Evolutionary conservation across 116 monocot species (phyloP), one percentile per base, ranked within the genome.

Genomic region (Dioscorea cayenensis): DNA sequence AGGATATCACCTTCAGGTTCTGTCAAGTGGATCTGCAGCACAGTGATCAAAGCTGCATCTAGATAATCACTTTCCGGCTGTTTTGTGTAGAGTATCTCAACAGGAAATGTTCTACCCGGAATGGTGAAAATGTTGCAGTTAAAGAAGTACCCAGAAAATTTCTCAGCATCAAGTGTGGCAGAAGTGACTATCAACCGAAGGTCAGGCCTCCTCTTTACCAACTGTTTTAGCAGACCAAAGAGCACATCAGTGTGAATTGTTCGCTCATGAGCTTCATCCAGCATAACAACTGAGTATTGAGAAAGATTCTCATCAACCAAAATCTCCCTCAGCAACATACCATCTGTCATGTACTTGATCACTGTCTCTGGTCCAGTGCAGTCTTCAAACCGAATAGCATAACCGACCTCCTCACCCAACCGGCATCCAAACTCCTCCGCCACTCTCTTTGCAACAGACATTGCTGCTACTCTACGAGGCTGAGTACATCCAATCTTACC

Each of bases 251-350:
- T 89, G 16, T 80, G 71, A 28, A 86, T 48, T 1, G 89, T 83
- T 21, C 89, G 51, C 68, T 82, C 77, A 71, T 89, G 89, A 29
- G 82, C 86, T 73, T 89, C 89, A 77, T 89, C 89, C 6, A 89
- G 80, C 68, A 89, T 78, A 37, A 89, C 76, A 21, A 86, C 86
- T 13, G 65, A 73, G 68, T 89, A 89, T 36, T 68, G 69, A 37
- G 73, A 76, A 29, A 89, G 70, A 13, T 66, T 49, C 13, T 68
- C 76, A 71, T 89, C 89, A 50, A 66, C 77, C 73, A 90, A 71
- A 65, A 74, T 73, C 68, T 90, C 86, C 28, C 81, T 75, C 29
- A 90, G 62, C 66, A 90, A 81, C 90, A 80, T 60, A 51, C 80
- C 84, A 63, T 84, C 84, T 1, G 84, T 84, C 66, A 84, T 63